Base-by-base conservation (phyloP, 495 filamentous ascomycete species). In the Aspergillus nidulans region DNA sequence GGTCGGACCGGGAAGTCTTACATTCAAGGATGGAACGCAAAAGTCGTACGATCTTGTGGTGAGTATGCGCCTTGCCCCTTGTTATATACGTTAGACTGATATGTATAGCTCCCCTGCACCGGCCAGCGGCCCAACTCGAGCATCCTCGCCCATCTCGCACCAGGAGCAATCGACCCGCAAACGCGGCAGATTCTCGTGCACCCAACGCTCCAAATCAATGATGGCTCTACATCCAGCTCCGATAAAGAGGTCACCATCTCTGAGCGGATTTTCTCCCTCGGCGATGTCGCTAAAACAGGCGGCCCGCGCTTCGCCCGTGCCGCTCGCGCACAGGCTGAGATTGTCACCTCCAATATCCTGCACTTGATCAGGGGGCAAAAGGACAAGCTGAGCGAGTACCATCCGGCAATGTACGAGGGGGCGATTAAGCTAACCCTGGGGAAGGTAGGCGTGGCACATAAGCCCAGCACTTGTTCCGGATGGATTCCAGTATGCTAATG, bases 221-320 rank as follows among this genome's bases (percentile, higher is more conserved):
- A 28, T 9, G 9, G 26, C 9, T 4, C 26, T 28, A 3, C 15
- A 1, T 41, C 56, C 0, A 69, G 73, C 8, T 3, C 23, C 7
- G n/a, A 26, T 13, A 23, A n/a, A 32, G n/a, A 30, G 6, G 26
- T 9, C 26, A 28, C 5, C 26, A n/a, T n/a, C n/a, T 58, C 64
- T 1, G 58, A 76, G 9, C 44, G 26, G 23, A 67, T 83, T 5
- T 84, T 77, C 54, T 75, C 71, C 9, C 65, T 77, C 12, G 81
- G 81, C 8, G 81, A 84, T 59, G 76, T 83, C 5, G 75, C 78
- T 6, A 71, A 76, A 15, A 69, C 71, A 16, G 66, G 66, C 18
- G 72, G 64, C 2, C 66, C 70, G 34, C 75, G 70, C 12, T 81
- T 77, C 63, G 75, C 69, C 21, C 69, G 79, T 1, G 73, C 77